These are phyloP conservation scores for Fusarium nurragi DNA, from an alignment of 2,329 filamentous ascomycete species.

Conservation along the genomic window DNA sequence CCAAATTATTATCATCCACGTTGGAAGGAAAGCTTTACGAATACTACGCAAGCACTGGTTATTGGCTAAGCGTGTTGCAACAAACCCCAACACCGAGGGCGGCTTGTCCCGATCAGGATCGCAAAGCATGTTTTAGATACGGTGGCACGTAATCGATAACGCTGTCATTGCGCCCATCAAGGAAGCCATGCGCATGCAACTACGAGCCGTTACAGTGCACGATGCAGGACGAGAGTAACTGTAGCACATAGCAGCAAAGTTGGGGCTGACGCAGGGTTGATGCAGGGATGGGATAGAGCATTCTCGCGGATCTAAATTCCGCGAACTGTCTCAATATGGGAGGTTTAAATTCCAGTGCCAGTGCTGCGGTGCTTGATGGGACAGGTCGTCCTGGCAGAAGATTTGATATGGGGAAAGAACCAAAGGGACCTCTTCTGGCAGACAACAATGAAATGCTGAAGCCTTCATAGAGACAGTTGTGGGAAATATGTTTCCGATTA, in stretches of 20 bases:
- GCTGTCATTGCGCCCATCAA: slow-evolving; percentile 2
- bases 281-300: slow-evolving; percentile 30
- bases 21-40: neutral
- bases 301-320: slow-evolving; percentile 14
- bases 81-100: neutral
- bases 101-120: slow-evolving; percentile 2
- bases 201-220: neutral
- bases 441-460: neutral
- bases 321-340: slow-evolving; percentile 17
- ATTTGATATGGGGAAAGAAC: neutral
- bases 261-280: slow-evolving; percentile 20
- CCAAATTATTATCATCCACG: neutral
- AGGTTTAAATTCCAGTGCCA: slow-evolving; percentile 25
- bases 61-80: slow-evolving; percentile 3
- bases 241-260: slow-evolving; percentile 8
- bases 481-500: neutral
- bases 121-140: slow-evolving; percentile 15
- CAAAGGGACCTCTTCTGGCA: neutral
- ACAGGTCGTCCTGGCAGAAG: neutral
- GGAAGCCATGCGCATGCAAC: slow-evolving; percentile 10
- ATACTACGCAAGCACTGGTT: neutral
- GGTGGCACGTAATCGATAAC: slow-evolving; percentile 20
- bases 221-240: neutral
- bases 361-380: neutral
- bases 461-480: neutral